A percentile compares a stretch with the other conserved stretches of the same genome.
Evolutionary conservation across 495 filamentous ascomycete genomes (phyloP).

Genomic region (Talaromyces proteolyticus): DNA sequence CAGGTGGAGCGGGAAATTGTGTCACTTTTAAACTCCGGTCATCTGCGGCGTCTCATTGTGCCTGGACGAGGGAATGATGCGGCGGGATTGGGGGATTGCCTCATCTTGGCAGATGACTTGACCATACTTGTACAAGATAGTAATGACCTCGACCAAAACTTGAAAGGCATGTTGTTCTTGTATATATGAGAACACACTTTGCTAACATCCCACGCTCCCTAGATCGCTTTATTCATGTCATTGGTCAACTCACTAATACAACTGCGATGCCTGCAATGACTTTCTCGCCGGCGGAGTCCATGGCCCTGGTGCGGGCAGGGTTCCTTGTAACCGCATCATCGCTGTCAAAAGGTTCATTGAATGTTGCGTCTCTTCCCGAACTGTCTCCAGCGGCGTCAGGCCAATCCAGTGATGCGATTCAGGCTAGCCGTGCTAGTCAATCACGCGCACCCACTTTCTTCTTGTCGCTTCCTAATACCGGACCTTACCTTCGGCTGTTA

Average conservation of each 20-base stretch:
- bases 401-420: conserved; percentile 10
- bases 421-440: conserved; percentile 15
- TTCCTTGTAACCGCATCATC: conserved; percentile 59
- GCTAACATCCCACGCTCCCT: background rate
- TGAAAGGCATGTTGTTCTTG: conserved; percentile 36
- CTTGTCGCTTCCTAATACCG: conserved; percentile 68
- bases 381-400: conserved; percentile 51
- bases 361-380: conserved; percentile 48
- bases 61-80: conserved; percentile 57
- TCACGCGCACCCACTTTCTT: conserved; percentile 39
- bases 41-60: conserved; percentile 59
- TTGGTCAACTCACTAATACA: conserved; percentile 49
- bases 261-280: conserved; percentile 39
- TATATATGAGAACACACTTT: background rate
- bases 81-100: conserved; percentile 59
- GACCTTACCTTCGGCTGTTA: conserved; percentile 68
- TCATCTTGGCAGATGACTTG: conserved; percentile 61
- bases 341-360: conserved; percentile 35
- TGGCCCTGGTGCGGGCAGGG: conserved; percentile 60
- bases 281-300: conserved; percentile 47
- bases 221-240: conserved; percentile 50
- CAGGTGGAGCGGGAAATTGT: conserved; percentile 69
- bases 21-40: conserved; percentile 52
- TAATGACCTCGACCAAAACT: conserved; percentile 30
- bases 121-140: conserved; percentile 46